These are phyloP conservation scores for Auriscalpium vulgare DNA, from an alignment of 768 basidiomycete species.

Conservation along the genomic window DNA sequence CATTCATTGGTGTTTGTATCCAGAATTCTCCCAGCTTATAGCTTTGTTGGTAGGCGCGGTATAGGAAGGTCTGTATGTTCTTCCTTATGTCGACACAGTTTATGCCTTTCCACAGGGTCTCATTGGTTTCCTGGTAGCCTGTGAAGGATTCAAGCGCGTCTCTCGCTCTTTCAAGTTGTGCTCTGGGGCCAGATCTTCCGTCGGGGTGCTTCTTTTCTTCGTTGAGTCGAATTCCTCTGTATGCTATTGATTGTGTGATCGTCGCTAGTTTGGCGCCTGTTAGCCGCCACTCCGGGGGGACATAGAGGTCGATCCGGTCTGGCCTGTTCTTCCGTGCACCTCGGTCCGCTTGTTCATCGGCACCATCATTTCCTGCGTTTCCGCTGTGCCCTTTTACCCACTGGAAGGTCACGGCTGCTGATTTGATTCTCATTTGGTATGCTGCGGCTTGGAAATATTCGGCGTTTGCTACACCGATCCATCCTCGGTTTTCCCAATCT, in stretches of 20 bases:
- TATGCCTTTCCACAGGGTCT: background rate
- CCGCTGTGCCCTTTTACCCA: slow-evolving; percentile 20
- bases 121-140: background rate
- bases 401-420: slow-evolving; percentile 11
- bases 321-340: too few relatives aligned
- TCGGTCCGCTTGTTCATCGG: too few relatives aligned
- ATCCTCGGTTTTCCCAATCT: slow-evolving; percentile 23
- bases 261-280: too few relatives aligned
- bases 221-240: background rate
- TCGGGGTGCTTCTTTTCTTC: background rate
- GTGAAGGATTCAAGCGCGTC: background rate
- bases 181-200: background rate
- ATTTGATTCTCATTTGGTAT: slow-evolving; percentile 6
- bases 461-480: slow-evolving; percentile 16
- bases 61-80: too few relatives aligned
- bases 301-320: too few relatives aligned
- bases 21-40: too few relatives aligned
- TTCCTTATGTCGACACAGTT: too few relatives aligned
- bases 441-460: too few relatives aligned
- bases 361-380: background rate
- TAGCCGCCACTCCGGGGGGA: too few relatives aligned
- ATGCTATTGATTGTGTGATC: background rate
- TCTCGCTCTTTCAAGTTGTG: background rate
- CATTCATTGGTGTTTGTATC: too few relatives aligned
- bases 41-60: too few relatives aligned